These are phyloP conservation scores for Zymoseptoria crescenta DNA, from an alignment of 2,329 filamentous ascomycete genomes.

Conservation along the genomic window DNA sequence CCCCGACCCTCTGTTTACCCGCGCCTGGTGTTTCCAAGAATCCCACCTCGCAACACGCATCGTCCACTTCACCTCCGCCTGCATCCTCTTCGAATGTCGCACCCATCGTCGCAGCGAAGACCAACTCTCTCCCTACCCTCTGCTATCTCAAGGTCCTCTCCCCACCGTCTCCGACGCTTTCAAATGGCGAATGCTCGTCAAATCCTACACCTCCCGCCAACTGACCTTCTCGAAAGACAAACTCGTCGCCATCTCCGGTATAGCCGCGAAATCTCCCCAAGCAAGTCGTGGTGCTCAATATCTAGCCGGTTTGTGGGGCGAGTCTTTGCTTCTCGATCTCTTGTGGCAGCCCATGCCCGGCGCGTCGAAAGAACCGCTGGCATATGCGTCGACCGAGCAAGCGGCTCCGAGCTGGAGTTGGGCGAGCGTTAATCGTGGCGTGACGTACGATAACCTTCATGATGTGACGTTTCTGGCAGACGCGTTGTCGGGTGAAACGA, in stretches of 20 bases:
- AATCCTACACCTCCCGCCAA: conserved; percentile 3
- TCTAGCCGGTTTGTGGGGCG: conserved; percentile 7
- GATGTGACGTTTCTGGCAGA: not conserved
- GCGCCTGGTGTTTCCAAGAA: conserved; percentile 11
- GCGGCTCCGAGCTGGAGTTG: conserved; percentile 8
- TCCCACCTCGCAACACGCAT: conserved; percentile 1
- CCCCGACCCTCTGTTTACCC: conserved; percentile 2
- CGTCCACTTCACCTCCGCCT: conserved; percentile 1
- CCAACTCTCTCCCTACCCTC: not conserved
- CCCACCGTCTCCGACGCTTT: conserved; percentile 1
- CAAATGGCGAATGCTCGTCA: conserved; percentile 6
- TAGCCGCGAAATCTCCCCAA: conserved; percentile 4
- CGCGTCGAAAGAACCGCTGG: not conserved
- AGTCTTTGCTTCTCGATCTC: conserved; percentile 1
- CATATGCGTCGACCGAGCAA: not conserved
- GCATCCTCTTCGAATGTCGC: conserved; percentile 6
- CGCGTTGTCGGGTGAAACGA: not conserved
- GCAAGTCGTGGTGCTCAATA: not conserved
- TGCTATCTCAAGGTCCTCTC: not conserved
- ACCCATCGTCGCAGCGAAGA: conserved; percentile 6
- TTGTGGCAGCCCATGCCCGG: conserved; percentile 5
- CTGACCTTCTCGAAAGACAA: conserved; percentile 1
- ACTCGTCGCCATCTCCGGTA: conserved; percentile 7
- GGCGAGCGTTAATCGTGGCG: conserved; percentile 4
- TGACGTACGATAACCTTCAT: not conserved